Evolutionary conservation across 2,329 filamentous ascomycete genomes (phyloP), one percentile per base, ranked within the genome.

Genomic region (Diaporthe citrichinensis): DNA sequence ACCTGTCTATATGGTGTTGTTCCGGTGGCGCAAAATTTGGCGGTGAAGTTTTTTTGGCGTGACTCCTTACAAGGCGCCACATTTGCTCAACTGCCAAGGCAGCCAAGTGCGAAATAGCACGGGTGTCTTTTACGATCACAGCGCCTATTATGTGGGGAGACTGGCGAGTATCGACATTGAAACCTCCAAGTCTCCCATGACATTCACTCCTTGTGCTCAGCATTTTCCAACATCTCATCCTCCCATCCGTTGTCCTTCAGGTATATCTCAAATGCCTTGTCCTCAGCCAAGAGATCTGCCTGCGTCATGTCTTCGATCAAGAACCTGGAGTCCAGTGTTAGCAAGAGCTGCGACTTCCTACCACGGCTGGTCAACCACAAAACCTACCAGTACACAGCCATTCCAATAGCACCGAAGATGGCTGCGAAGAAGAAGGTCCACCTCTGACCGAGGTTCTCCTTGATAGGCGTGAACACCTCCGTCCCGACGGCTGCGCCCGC

Each of bases 371-470:
- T 23, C 6, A 23, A 17, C 12, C 6, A 36, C 34, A 36, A 5
- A 31, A 68, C 72, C 1, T 41, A 74, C 72, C 72, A 84, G 67
- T 80, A 87, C 6, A 89, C 86, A 8, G 87, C 41, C 14, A 89
- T 82, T 0, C 87, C 87, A 0, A 82, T 83, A 17, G 89, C 84
- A 23, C 87, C 87, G 71, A 86, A 88, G 44, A 89, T 87, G 2
- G 87, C 87, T 12, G 87, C 87, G 69, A 89, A 86, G 75, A 89
- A 88, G 67, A 89, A 89, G 0, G 87, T 89, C 86, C 86, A 88
- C 46, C 82, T 83, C 78, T 88, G 87, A 0, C 87, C 87, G 1
- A 88, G 80, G 53, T 85, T 80, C 8, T 79, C 80, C 72, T 87
- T 82, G 39, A 88, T 87, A 0, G 87, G 87, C 5, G 84, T 87